phyloP scores from a whole-genome alignment of 306 rosid genomes.

The Urtica urens region DNA sequence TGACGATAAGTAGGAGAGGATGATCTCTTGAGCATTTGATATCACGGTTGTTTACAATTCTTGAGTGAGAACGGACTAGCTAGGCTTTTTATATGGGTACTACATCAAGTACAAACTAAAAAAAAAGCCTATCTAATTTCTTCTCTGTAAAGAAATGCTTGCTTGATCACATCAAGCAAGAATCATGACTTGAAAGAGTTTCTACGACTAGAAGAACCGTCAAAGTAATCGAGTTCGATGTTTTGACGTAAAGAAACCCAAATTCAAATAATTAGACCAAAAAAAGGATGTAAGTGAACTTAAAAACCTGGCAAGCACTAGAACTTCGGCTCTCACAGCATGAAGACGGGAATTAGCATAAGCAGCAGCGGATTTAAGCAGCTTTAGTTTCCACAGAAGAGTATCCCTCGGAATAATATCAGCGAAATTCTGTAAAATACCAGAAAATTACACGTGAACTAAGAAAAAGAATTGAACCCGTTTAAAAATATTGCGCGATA shows the following conservation, averaged over 20 bases:
- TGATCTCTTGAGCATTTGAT: too few relatives aligned
- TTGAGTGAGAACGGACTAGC: too few relatives aligned
- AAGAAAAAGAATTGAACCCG: constrained; percentile 11
- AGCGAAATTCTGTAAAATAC: constrained; percentile 47
- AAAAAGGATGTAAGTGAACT: constrained; percentile 8
- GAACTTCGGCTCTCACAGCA: constrained; percentile 93
- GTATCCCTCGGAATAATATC: constrained; percentile 62
- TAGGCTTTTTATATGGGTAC: too few relatives aligned
- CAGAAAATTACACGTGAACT: constrained; percentile 14
- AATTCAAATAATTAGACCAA: too few relatives aligned
- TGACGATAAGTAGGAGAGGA: background rate
- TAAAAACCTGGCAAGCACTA: constrained; percentile 83
- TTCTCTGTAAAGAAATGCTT: too few relatives aligned
- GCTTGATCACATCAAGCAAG: too few relatives aligned
- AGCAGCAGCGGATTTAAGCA: constrained; percentile 79
- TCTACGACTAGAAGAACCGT: too few relatives aligned
- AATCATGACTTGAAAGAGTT: background rate
- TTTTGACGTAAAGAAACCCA: too few relatives aligned
- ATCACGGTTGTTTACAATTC: too few relatives aligned
- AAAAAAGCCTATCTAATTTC: too few relatives aligned
- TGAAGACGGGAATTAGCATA: constrained; percentile 90
- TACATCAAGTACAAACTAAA: too few relatives aligned
- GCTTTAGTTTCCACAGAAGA: constrained; percentile 91
- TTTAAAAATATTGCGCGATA: background rate
- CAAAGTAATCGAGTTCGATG: too few relatives aligned